A percentile compares a stretch with the other conserved stretches of the same genome.
These are phyloP conservation scores for Phenoliferia sp. DNA, from an alignment of 1,284 basidiomycete genomes.

Conservation along the genomic window DNA sequence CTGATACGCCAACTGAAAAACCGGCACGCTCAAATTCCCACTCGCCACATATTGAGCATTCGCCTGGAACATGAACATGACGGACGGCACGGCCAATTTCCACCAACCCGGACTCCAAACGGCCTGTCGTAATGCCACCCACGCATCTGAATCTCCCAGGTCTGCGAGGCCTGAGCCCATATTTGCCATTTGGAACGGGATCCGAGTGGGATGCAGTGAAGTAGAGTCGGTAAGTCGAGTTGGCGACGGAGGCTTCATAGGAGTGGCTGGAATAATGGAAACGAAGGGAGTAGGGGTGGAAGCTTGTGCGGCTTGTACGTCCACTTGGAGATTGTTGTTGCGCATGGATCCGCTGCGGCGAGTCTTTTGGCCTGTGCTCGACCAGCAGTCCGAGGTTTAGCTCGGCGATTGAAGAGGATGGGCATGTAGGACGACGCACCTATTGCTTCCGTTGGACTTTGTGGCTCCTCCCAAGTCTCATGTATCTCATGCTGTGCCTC, in stretches of 20 bases:
- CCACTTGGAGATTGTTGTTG: background rate
- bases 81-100: conserved; percentile 33
- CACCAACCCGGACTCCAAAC: conserved; percentile 15
- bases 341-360: background rate
- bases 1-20: conserved; percentile 45
- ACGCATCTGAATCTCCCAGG: conserved; percentile 18
- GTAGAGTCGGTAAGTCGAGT: background rate
- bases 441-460: background rate
- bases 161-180: background rate
- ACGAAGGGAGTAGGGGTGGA: conserved; percentile 5
- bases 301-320: background rate
- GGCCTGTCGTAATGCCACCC: conserved; percentile 11
- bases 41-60: conserved; percentile 41
- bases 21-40: conserved; percentile 40
- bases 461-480: background rate
- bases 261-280: conserved; percentile 20
- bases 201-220: conserved; percentile 11
- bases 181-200: conserved; percentile 3
- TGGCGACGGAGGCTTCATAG: conserved; percentile 4
- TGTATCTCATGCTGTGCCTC: background rate
- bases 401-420: background rate
- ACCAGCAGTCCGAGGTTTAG: background rate
- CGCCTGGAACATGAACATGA: conserved; percentile 40
- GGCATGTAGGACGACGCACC: background rate
- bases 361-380: background rate